phyloP scores from a whole-genome alignment of 768 basidiomycete species.

The Boletus rubroflammeus region DNA sequence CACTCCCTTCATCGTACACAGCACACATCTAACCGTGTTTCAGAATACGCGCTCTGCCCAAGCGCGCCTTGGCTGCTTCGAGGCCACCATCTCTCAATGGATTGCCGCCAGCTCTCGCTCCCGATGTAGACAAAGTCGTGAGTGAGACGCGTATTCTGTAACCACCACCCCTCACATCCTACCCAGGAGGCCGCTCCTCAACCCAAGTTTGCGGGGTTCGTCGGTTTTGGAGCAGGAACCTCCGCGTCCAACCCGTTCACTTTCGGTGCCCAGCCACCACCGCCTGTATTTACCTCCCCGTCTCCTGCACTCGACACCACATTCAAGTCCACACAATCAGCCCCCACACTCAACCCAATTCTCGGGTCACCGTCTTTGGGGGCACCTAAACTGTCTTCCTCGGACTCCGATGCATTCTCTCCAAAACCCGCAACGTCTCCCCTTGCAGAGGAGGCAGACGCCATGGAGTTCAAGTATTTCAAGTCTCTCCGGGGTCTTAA shows the following conservation, averaged over 20 bases:
- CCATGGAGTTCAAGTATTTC: conserved; percentile 52
- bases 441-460: conserved; percentile 27
- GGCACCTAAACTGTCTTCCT: neutral
- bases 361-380: conserved; percentile 22
- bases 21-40: conserved; percentile 8
- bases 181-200: conserved; percentile 26
- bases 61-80: conserved; percentile 34
- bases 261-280: conserved; percentile 34
- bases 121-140: conserved; percentile 23
- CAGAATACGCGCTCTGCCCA: conserved; percentile 68
- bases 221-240: conserved; percentile 45
- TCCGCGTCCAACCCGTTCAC: conserved; percentile 36
- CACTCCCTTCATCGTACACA: neutral
- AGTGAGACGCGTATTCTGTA: conserved; percentile 19
- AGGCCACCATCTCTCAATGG: conserved; percentile 24
- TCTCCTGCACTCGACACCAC: conserved; percentile 6
- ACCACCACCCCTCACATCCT: conserved; percentile 15
- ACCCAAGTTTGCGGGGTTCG: conserved; percentile 50
- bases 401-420: conserved; percentile 29
- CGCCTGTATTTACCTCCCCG: conserved; percentile 11
- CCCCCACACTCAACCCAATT: conserved; percentile 13
- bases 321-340: conserved; percentile 12
- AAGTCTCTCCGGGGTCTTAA: conserved; percentile 73
- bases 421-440: conserved; percentile 17
- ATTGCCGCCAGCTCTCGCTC: conserved; percentile 23